A percentile compares a stretch with the other conserved stretches of the same genome.
These are phyloP conservation scores for Aspergillus bombycis DNA, from an alignment of 2,329 filamentous ascomycete genomes.

Conservation along the genomic window DNA sequence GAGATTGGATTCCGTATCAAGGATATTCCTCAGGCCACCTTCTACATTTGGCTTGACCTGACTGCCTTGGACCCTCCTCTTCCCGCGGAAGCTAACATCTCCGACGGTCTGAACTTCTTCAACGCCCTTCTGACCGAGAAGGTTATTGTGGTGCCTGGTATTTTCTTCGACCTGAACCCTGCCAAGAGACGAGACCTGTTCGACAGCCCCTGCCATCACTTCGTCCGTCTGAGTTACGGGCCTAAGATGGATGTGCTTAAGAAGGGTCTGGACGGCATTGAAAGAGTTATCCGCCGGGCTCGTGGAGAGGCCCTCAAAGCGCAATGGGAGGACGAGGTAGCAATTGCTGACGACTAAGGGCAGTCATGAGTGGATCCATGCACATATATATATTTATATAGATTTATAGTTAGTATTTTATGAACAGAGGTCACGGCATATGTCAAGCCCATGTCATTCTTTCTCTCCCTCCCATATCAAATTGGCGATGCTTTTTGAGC, in stretches of 20 bases:
- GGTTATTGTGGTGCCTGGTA: slow-evolving; percentile 94
- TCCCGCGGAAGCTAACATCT: slow-evolving; percentile 68
- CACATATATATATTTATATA: neutral
- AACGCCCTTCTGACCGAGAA: slow-evolving; percentile 89
- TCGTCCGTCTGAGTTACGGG: slow-evolving; percentile 82
- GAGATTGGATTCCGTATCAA: slow-evolving; percentile 87
- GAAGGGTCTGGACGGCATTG: slow-evolving; percentile 81
- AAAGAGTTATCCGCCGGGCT: slow-evolving; percentile 68
- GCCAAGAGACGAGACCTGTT: slow-evolving; percentile 87
- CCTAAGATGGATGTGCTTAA: slow-evolving; percentile 78
- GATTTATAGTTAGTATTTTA: neutral
- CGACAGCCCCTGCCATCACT: slow-evolving; percentile 92
- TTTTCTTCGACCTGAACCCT: slow-evolving; percentile 97
- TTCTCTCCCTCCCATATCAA: neutral
- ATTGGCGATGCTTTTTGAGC: neutral
- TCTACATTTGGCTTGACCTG: slow-evolving; percentile 82
- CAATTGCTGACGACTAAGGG: slow-evolving; percentile 37
- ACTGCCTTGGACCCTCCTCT: slow-evolving; percentile 54
- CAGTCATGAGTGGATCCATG: neutral
- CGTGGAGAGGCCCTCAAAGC: slow-evolving; percentile 33
- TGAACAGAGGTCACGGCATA: neutral
- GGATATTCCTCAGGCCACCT: slow-evolving; percentile 85
- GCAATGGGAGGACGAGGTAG: slow-evolving; percentile 41
- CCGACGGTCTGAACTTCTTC: slow-evolving; percentile 96
- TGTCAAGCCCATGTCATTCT: neutral